These are phyloP conservation scores for Zymoseptoria ardabiliae DNA, from an alignment of 2,329 filamentous ascomycete genomes.

Conservation along the genomic window DNA sequence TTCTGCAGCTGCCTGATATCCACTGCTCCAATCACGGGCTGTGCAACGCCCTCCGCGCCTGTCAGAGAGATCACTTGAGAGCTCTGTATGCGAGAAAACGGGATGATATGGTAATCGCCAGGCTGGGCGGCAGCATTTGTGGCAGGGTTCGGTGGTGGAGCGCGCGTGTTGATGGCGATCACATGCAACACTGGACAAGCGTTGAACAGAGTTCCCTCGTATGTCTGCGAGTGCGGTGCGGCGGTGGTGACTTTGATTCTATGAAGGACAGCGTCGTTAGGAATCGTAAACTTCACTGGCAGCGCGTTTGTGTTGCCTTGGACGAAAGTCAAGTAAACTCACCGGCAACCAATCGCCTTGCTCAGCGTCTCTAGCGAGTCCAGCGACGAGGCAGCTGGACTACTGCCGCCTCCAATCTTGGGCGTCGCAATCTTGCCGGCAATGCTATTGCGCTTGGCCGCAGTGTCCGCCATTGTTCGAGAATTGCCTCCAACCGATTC, in stretches of 20 bases:
- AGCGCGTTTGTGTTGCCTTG: neutral
- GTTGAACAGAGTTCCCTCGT: conserved; percentile 57
- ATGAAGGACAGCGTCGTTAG: conserved; percentile 1
- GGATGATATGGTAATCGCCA: conserved; percentile 55
- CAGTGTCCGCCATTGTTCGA: conserved; percentile 45
- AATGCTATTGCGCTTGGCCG: conserved; percentile 47
- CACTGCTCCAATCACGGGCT: conserved; percentile 43
- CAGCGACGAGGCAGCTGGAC: conserved; percentile 27
- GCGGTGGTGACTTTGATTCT: conserved; percentile 54
- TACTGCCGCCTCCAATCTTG: conserved; percentile 32
- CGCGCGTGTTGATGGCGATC: conserved; percentile 52
- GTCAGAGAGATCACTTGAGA: conserved; percentile 48
- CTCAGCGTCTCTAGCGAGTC: conserved; percentile 46
- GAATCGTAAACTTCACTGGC: neutral
- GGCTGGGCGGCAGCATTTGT: conserved; percentile 35
- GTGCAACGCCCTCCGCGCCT: conserved; percentile 39
- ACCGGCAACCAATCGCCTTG: conserved; percentile 57
- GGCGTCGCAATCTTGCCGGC: conserved; percentile 48
- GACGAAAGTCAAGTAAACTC: conserved; percentile 25
- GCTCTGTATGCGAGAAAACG: conserved; percentile 50
- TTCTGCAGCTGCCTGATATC: conserved; percentile 48
- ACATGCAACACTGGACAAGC: conserved; percentile 54
- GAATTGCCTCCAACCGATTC: neutral
- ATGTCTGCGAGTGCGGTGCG: conserved; percentile 41
- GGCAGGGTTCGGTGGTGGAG: conserved; percentile 38